Evolutionary conservation across 1,139 yeast species (phyloP), one percentile per base, ranked within the genome.

Genomic region (Candida labiduridarum): DNA sequence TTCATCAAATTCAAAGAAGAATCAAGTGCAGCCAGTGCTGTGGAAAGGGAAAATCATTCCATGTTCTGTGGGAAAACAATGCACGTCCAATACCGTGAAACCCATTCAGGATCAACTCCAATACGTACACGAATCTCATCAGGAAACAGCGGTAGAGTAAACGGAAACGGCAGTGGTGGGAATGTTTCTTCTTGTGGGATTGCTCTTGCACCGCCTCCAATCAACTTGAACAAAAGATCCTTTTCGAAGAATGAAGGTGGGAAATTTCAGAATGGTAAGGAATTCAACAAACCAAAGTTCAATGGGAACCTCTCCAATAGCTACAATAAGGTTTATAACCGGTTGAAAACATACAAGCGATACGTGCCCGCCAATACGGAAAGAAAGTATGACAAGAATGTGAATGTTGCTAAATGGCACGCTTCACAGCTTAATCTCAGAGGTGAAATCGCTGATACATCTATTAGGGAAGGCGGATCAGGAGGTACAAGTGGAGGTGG

Each of bases 81-180:
- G 76, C 94, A 87, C 67, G 96, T 89, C 42, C 95, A 87, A 65
- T 89, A 86, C 62, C 79, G 88, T 52, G 95, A 87, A 64, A 68
- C 82, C 55, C 82, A 82, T 56, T 46, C 41, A 1, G 44, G 47
- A 11, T 14, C 44, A 43, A 31, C 18, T 3, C 18, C 16, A 52
- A 52, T 38, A 29, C 41, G 41, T 22, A 5, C 30, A 11, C 41
- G 30, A 5, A 15, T 12, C 9, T 22, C 41, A 4, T n/a, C 15
- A 1, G 41, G 41, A 10, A 5, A 29, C 4, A 22, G 4, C 27
- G 31, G 16, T 38, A 22, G 22, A 8, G 6, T n/a, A n/a, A 22
- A 22, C n/a, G n/a, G 25, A 8, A 35, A 18, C 12, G 14, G 39
- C 9, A 11, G 14, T 11, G 14, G 25, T 22, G 41, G 41, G 15